These are phyloP conservation scores for Yarrowia sp. DNA, from an alignment of 805 yeast genomes.

Conservation along the genomic window DNA sequence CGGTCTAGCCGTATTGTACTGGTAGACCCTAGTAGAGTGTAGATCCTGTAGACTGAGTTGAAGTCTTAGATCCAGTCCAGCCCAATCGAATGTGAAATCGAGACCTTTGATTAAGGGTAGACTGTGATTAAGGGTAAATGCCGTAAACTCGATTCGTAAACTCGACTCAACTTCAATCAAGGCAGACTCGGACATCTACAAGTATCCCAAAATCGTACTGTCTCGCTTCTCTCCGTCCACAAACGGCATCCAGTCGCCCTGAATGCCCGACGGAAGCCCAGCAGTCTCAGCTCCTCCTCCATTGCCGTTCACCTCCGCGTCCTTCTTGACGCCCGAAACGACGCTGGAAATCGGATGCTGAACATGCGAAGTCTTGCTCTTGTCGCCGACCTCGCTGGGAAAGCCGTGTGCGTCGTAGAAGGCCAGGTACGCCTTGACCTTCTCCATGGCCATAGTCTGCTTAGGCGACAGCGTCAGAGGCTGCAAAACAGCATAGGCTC, in stretches of 20 bases:
- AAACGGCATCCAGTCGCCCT: constrained; percentile 11
- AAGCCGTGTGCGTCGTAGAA: constrained; percentile 22
- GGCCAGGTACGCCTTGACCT: constrained; percentile 4
- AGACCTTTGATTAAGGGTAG: no score
- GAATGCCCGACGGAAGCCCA: neutral
- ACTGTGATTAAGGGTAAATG: no score
- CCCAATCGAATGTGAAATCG: no score
- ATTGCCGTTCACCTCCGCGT: neutral
- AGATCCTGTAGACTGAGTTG: no score
- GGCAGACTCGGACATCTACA: neutral
- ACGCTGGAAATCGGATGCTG: constrained; percentile 14
- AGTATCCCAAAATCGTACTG: constrained; percentile 7
- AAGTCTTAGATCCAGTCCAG: no score
- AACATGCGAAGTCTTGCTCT: no score
- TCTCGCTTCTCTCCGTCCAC: constrained; percentile 12
- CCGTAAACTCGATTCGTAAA: no score
- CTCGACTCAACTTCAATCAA: no score
- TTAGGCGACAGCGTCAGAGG: constrained; percentile 12
- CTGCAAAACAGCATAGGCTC: neutral
- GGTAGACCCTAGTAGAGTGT: no score
- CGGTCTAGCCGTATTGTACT: no score
- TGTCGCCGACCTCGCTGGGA: constrained; percentile 6
- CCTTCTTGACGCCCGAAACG: neutral
- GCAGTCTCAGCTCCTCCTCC: neutral
- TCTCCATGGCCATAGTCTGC: constrained; percentile 9